Base-by-base conservation (phyloP, 2,329 filamentous ascomycete genomes). In the Diaporthe capsici region DNA sequence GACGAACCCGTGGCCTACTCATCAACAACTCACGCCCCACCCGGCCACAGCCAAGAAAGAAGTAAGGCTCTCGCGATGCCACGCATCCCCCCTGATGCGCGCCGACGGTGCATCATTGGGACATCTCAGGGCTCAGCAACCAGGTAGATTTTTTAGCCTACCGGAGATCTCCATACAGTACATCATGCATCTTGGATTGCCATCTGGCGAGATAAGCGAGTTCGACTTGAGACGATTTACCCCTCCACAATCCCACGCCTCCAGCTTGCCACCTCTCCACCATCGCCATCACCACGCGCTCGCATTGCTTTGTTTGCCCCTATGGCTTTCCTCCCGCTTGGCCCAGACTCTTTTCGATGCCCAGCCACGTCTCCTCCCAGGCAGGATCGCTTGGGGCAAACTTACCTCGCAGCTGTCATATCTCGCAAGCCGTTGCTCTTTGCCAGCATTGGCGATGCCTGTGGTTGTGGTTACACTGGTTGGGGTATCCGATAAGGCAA, bases 141-240 rank as follows among this genome's bases (percentile, higher is more conserved):
- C 49, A 68, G 47, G 47, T 39, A 31, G 47, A 39, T 10, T 25
- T 51, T 39, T 39, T 51, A 55, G 47, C 42, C 49, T 42, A 70
- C 65, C 65, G 65, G 65, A 70, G 65, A 55, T 70, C 47, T 70
- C 65, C 65, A 68, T 70, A 39, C 31, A 70, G 39, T 42, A 72
- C 44, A 61, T 63, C 57, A 70, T 72, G 57, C 71, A 72, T 72
- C 71, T 72, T 51, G 57, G 58, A 63, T 31, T 72, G 44, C 71
- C 58, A 61, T 58, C 71, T 72, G 42, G 71, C 44, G 57, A 72
- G 71, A 72, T 72, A 72, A 37, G 58, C 71, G 58, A 73, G 58
- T 57, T 22, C 44, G 58, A 61, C 58, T 65, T 42, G 49, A 44
- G 58, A 53, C 58, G 58, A 47, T 12, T 53, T 53, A 42, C 44